Conservation (phyloP, 2,329 filamentous ascomycete species). For the Phaeosphaeria sp. region DNA sequence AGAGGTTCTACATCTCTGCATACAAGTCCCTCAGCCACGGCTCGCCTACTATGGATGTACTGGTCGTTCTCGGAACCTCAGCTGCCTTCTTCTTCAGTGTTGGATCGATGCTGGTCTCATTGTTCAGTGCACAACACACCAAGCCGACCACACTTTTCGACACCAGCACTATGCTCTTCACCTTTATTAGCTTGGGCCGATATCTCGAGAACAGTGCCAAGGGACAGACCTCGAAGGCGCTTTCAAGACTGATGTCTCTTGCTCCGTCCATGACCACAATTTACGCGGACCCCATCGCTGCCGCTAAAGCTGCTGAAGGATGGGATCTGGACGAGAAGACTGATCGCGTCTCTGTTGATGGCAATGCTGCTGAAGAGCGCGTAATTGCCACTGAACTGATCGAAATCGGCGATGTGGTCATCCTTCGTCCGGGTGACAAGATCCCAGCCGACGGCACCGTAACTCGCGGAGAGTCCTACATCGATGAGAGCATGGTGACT, state of each 20-base stretch:
- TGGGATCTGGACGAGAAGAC: constrained; percentile 67
- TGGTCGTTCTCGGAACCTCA: constrained; percentile 92
- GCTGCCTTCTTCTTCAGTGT: constrained; percentile 96
- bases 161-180: constrained; percentile 97
- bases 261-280: constrained; percentile 97
- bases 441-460: constrained; percentile 91
- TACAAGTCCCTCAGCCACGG: constrained; percentile 90
- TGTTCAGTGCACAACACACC: constrained; percentile 76
- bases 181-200: constrained; percentile 88
- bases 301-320: constrained; percentile 83
- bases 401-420: constrained; percentile 90
- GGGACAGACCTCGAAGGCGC: constrained; percentile 91
- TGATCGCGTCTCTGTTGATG: constrained; percentile 52
- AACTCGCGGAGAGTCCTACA: constrained; percentile 87
- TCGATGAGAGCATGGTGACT: constrained; percentile 98
- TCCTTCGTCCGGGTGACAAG: constrained; percentile 93
- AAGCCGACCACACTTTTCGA: constrained; percentile 92
- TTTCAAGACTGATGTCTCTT: constrained; percentile 93
- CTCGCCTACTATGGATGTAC: constrained; percentile 96
- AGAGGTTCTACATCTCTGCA: constrained; percentile 91
- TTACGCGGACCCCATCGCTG: constrained; percentile 91
- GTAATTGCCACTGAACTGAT: constrained; percentile 93
- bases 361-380: constrained; percentile 77
- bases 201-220: constrained; percentile 95
- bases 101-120: constrained; percentile 82